These are phyloP conservation scores for Colletotrichum theobromicola DNA, from an alignment of 2,329 filamentous ascomycete genomes.

Conservation along the genomic window DNA sequence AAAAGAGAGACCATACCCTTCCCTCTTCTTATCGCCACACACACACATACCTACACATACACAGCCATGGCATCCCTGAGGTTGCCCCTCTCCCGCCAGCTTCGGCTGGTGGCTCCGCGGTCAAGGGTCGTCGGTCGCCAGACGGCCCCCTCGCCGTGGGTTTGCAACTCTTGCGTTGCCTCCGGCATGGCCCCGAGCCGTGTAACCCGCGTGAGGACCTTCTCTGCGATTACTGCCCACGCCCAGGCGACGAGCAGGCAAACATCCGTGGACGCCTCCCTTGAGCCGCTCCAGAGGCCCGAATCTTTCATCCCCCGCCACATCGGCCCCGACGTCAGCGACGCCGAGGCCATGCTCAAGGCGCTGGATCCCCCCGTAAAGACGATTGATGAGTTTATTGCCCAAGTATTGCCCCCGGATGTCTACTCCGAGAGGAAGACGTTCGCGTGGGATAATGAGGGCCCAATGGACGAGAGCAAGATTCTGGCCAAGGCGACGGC, in stretches of 20 bases:
- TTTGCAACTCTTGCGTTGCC: slow-evolving; percentile 14
- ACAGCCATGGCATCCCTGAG: slow-evolving; percentile 22
- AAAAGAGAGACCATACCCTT: neutral
- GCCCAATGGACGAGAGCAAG: slow-evolving; percentile 64
- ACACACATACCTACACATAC: neutral
- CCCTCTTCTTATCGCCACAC: neutral
- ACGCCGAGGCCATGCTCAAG: slow-evolving; percentile 79
- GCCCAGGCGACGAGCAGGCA: slow-evolving; percentile 9
- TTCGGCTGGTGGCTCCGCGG: slow-evolving; percentile 19
- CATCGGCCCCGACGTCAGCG: slow-evolving; percentile 79
- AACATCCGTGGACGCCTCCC: slow-evolving; percentile 16
- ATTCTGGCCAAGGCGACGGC: slow-evolving; percentile 49
- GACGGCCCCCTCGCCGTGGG: slow-evolving; percentile 11
- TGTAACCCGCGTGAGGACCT: slow-evolving; percentile 9
- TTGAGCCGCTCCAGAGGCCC: slow-evolving; percentile 34
- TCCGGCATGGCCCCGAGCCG: neutral
- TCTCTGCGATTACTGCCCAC: slow-evolving; percentile 4
- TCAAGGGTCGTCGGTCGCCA: slow-evolving; percentile 15
- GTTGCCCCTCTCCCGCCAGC: slow-evolving; percentile 21
- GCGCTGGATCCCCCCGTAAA: slow-evolving; percentile 75
- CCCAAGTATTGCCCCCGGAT: slow-evolving; percentile 81
- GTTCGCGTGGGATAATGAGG: slow-evolving; percentile 54
- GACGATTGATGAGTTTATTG: slow-evolving; percentile 81
- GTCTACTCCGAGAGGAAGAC: slow-evolving; percentile 74
- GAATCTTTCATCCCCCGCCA: slow-evolving; percentile 81